Evolutionary conservation across 1,139 yeast species (phyloP).

Genomic region (Spencermartinsiella ligniputridi): DNA sequence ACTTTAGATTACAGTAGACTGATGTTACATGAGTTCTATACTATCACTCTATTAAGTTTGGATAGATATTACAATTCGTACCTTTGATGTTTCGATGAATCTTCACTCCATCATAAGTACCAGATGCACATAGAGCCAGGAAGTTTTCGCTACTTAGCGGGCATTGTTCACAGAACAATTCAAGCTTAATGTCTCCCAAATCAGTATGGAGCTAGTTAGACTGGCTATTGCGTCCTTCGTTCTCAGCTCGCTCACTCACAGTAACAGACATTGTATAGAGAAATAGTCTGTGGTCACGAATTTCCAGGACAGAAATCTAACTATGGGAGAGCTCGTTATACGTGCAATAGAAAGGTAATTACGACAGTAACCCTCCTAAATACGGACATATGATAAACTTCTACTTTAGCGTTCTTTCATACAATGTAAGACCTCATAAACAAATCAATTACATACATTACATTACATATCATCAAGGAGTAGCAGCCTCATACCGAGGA

Average conservation of each 20-base stretch:
- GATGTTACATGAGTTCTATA: too few species aligned
- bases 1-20: too few species aligned
- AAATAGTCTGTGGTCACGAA: too few species aligned
- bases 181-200: slow-evolving; percentile 39
- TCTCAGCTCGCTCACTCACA: too few species aligned
- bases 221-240: too few species aligned
- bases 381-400: background rate
- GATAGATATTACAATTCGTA: slow-evolving; percentile 13
- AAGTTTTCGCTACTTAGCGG: slow-evolving; percentile 42
- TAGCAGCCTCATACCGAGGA: slow-evolving; percentile 34
- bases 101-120: slow-evolving; percentile 40
- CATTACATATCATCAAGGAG: slow-evolving; percentile 27
- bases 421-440: background rate
- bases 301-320: too few species aligned
- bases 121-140: slow-evolving; percentile 47
- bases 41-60: slow-evolving; percentile 1
- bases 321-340: too few species aligned
- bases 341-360: too few species aligned
- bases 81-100: slow-evolving; percentile 43
- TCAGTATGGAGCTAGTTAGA: slow-evolving; percentile 43
- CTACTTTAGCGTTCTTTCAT: background rate
- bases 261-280: too few species aligned
- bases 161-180: slow-evolving; percentile 38
- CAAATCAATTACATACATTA: background rate
- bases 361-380: too few species aligned